Base-by-base conservation (phyloP, 805 yeast genomes). In the Tetrapisispora pingtungensis region DNA sequence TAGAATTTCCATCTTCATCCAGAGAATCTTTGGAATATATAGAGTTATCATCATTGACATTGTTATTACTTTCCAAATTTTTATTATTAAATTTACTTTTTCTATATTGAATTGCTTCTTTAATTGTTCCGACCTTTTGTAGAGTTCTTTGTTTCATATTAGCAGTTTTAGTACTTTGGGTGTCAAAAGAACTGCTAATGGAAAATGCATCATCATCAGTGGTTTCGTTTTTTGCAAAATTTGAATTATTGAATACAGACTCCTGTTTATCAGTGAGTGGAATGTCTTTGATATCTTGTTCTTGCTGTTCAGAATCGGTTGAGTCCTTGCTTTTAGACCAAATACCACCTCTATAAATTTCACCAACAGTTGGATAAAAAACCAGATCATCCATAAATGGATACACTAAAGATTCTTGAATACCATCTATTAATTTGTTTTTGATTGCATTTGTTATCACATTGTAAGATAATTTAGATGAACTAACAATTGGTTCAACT, bases 371-470 rank as follows among this genome's bases (percentile, higher is more conserved):
- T 44, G 76, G 69, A 56, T 71, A 83, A 57, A 85, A 83, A 0
- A 80, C 76, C 34, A 87, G 62, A 59, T 90, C 97, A 61, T 90
- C 97, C 88, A 87, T 83, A 55, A 72, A 79, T 2, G 98, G 98
- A 28, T 76, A 62, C 0, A 93, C 97, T 40, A 93, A 64, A 7
- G 93, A 75, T 30, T 85, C 93, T 48, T 73, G 77, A 33, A 90
- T 71, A 1, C 88, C 84, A 40, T 86, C 96, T 46, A 80, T 77
- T 49, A 90, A 77, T 52, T 81, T 79, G 58, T 78, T 81, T 48
- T 81, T 86, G 50, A 90, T 84, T 19, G 81, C 77, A 51, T 82
- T 83, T 1, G 95, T 88, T 35, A 93, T 75, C 60, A 89, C 72
- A 30, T 78, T 77, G 56, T 84, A 86, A 3, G 86, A 78, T 52